Conservation (phyloP, 129 eudicot species). For the Pulicaria dysenterica region DNA sequence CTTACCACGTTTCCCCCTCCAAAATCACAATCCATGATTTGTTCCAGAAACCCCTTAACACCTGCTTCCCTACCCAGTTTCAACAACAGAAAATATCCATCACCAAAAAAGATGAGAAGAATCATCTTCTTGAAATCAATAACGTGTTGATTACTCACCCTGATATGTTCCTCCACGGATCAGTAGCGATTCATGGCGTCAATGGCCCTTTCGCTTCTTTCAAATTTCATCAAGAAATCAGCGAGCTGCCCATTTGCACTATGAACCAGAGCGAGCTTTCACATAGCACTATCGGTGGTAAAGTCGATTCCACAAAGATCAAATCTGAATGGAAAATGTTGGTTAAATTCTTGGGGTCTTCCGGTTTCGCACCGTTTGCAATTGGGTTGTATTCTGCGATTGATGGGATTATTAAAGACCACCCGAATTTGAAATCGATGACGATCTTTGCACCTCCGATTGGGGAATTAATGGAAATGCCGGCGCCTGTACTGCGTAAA, state of each 20-base stretch:
- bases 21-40: slow-evolving; percentile 40
- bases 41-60: slow-evolving; percentile 41
- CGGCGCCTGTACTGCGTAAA: slow-evolving; percentile 37
- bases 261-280: slow-evolving; percentile 1
- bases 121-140: slow-evolving; percentile 48
- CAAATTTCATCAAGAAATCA: slow-evolving; percentile 33
- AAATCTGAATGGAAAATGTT: slow-evolving; percentile 51
- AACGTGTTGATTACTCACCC: slow-evolving; percentile 60
- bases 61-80: slow-evolving; percentile 51
- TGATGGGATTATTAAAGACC: slow-evolving; percentile 54
- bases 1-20: slow-evolving; percentile 55
- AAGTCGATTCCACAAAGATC: slow-evolving; percentile 6
- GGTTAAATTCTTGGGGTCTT: slow-evolving; percentile 38
- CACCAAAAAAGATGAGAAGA: slow-evolving; percentile 33
- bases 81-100: slow-evolving; percentile 39
- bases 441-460: slow-evolving; percentile 63
- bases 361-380: slow-evolving; percentile 62
- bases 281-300: background rate
- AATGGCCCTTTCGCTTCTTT: slow-evolving; percentile 41
- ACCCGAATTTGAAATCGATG: slow-evolving; percentile 34
- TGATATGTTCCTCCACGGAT: slow-evolving; percentile 52
- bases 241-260: slow-evolving; percentile 37
- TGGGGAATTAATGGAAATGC: slow-evolving; percentile 34
- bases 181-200: slow-evolving; percentile 61
- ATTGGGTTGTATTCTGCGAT: slow-evolving; percentile 47